phyloP scores from a whole-genome alignment of 164 flowering plant species.

The Tetracentron sinense region DNA sequence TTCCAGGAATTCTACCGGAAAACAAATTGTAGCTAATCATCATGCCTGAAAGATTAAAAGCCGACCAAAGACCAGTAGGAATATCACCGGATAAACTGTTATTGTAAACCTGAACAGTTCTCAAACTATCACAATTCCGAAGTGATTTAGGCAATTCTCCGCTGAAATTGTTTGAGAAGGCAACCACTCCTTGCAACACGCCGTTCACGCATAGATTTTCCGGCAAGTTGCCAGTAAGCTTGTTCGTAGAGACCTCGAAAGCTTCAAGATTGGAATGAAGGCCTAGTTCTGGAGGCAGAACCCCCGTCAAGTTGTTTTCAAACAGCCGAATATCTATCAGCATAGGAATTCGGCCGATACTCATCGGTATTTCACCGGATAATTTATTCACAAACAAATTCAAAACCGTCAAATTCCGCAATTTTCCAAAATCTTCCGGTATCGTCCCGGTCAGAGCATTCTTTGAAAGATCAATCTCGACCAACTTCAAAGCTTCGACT shows the following conservation, averaged over 20 bases:
- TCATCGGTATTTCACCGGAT: constrained; percentile 41
- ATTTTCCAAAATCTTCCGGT: constrained; percentile 54
- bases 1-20: constrained; percentile 43
- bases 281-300: constrained; percentile 48
- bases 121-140: constrained; percentile 43
- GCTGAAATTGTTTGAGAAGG: constrained; percentile 44
- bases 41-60: constrained; percentile 25
- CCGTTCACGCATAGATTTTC: constrained; percentile 34
- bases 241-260: constrained; percentile 36
- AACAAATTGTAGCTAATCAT: constrained; percentile 42
- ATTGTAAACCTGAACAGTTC: constrained; percentile 26
- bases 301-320: constrained; percentile 37
- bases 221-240: constrained; percentile 44
- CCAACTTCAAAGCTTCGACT: constrained; percentile 35
- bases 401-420: constrained; percentile 29
- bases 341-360: constrained; percentile 27
- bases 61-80: constrained; percentile 53
- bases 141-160: constrained; percentile 62
- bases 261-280: constrained; percentile 25
- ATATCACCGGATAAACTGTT: constrained; percentile 54
- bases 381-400: constrained; percentile 42
- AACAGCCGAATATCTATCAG: constrained; percentile 31
- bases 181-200: constrained; percentile 30
- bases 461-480: constrained; percentile 40
- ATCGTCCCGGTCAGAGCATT: constrained; percentile 63